These are phyloP conservation scores for Candida tammaniensis DNA, from an alignment of 805 yeast genomes.

Conservation along the genomic window DNA sequence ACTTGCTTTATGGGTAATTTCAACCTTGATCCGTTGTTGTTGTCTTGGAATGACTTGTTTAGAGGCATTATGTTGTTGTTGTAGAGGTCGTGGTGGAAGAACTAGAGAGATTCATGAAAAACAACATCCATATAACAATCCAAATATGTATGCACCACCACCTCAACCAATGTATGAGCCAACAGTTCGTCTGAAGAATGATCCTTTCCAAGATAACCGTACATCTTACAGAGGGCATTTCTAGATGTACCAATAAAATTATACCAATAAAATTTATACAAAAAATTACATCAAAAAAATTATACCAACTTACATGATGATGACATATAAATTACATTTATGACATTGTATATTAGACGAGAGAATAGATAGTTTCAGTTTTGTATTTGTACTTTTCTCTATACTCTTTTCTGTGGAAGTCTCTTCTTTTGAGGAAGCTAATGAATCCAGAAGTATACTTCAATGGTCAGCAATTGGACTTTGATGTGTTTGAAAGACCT, in stretches of 20 bases:
- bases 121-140: constrained; percentile 22
- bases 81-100: constrained; percentile 26
- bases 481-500: too few species aligned
- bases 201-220: constrained; percentile 8
- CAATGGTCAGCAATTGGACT: too few species aligned
- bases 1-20: constrained; percentile 53
- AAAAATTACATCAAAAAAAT: background rate
- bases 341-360: too few species aligned
- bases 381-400: too few species aligned
- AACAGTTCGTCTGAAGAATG: constrained; percentile 5
- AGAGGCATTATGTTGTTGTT: constrained; percentile 50
- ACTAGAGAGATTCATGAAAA: constrained; percentile 6
- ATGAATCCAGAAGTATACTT: too few species aligned
- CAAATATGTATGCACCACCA: constrained; percentile 33
- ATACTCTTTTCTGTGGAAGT: too few species aligned
- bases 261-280: too few species aligned
- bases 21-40: constrained; percentile 52
- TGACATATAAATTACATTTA: too few species aligned
- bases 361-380: too few species aligned
- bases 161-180: constrained; percentile 12
- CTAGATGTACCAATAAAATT: too few species aligned
- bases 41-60: constrained; percentile 49
- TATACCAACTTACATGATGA: background rate
- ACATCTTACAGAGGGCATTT: constrained; percentile 9
- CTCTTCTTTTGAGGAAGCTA: too few species aligned